These are phyloP conservation scores for Phoma herbarum DNA, from an alignment of 2,329 filamentous ascomycete genomes.

Conservation along the genomic window DNA sequence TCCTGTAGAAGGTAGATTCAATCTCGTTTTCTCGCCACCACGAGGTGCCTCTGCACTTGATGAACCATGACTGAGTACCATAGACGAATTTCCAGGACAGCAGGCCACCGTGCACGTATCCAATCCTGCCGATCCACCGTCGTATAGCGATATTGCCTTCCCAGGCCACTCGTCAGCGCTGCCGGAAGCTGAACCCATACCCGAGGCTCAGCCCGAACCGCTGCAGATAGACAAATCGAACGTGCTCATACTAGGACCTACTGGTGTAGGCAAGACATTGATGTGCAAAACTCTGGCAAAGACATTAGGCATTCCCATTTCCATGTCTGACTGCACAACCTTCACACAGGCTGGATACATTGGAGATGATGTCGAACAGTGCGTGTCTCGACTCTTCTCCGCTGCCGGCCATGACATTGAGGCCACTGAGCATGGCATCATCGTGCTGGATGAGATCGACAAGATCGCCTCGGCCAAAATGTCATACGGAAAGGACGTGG, in stretches of 20 bases:
- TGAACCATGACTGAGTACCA: constrained; percentile 35
- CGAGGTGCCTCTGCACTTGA: constrained; percentile 20
- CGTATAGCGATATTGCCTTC: constrained; percentile 26
- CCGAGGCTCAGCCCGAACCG: constrained; percentile 60
- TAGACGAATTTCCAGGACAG: constrained; percentile 71
- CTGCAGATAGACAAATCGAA: constrained; percentile 96
- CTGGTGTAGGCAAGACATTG: constrained; percentile 94
- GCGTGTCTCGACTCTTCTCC: constrained; percentile 87
- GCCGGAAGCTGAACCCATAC: constrained; percentile 54
- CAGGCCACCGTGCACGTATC: constrained; percentile 59
- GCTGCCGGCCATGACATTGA: constrained; percentile 89
- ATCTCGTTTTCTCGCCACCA: constrained; percentile 24
- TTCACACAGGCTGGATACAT: constrained; percentile 98
- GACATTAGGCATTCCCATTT: constrained; percentile 93
- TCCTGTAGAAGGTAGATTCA: constrained; percentile 74
- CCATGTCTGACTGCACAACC: constrained; percentile 93
- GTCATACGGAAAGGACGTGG: constrained; percentile 89
- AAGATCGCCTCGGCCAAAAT: constrained; percentile 93
- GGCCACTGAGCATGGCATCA: constrained; percentile 87
- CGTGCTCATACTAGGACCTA: constrained; percentile 87
- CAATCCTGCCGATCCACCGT: constrained; percentile 22
- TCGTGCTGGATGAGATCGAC: constrained; percentile 96
- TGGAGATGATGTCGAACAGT: constrained; percentile 96
- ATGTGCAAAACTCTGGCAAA: constrained; percentile 93
- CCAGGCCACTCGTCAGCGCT: constrained; percentile 30